Evolutionary conservation across 257 asterid genomes (phyloP).

Genomic region (Gentiana dahurica): DNA sequence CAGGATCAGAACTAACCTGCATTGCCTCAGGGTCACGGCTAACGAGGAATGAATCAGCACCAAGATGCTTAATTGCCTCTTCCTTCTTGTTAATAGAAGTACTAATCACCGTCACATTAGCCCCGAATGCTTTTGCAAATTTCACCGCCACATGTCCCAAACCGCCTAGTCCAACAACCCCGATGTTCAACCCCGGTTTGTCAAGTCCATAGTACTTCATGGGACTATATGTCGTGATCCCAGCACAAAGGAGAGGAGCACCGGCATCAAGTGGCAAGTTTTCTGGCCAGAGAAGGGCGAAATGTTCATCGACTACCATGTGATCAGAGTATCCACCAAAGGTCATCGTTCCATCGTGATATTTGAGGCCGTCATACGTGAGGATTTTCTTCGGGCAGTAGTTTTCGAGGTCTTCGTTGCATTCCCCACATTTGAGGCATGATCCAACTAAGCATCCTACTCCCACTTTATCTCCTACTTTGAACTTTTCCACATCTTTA

Average conservation of each 20-base stretch:
- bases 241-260: constrained; percentile 35
- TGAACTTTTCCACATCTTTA: constrained; percentile 33
- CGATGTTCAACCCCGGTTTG: constrained; percentile 26
- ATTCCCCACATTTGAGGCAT: constrained; percentile 41
- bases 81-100: constrained; percentile 24
- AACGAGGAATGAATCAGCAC: constrained; percentile 28
- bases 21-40: constrained; percentile 25
- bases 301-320: constrained; percentile 32
- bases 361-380: constrained; percentile 12
- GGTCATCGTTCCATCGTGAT: constrained; percentile 26
- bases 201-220: constrained; percentile 26
- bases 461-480: constrained; percentile 53
- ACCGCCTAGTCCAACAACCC: constrained; percentile 22
- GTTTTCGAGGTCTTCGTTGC: constrained; percentile 35
- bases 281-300: constrained; percentile 25
- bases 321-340: constrained; percentile 33
- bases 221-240: constrained; percentile 35
- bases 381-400: constrained; percentile 21
- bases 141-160: constrained; percentile 35
- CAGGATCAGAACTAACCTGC: constrained; percentile 13
- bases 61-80: constrained; percentile 26
- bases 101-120: constrained; percentile 29
- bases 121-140: constrained; percentile 36
- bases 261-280: constrained; percentile 27
- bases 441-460: constrained; percentile 61